phyloP scores from a whole-genome alignment of 2,329 filamentous ascomycete genomes.

The Apiospora malaysiana region DNA sequence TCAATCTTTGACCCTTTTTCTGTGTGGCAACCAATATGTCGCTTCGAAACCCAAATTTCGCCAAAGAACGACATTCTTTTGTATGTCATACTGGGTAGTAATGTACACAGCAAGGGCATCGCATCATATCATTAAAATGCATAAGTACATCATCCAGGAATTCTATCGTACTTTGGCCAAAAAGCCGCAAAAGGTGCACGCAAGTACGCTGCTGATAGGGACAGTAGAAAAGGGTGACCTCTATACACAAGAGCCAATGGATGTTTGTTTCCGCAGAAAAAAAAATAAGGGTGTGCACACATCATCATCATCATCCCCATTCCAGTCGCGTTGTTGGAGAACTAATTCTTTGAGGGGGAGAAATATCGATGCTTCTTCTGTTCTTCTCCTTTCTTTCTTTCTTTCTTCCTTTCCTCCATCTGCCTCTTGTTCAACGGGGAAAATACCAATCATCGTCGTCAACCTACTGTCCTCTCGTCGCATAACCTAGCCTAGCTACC shows the following conservation, averaged over 20 bases:
- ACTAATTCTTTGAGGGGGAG: background rate
- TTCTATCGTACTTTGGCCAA: background rate
- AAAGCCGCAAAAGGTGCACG: background rate
- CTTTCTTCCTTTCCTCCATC: background rate
- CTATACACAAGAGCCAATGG: background rate
- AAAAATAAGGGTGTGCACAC: background rate
- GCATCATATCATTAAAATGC: conserved; percentile 16
- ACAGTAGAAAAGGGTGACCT: background rate
- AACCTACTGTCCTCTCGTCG: no score
- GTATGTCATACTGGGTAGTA: background rate
- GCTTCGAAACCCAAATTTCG: background rate
- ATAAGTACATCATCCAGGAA: background rate
- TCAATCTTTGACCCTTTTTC: no score
- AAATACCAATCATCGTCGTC: background rate
- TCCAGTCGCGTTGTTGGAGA: background rate
- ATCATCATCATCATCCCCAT: background rate
- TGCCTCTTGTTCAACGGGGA: background rate
- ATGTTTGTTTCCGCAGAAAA: background rate
- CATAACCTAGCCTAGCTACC: background rate
- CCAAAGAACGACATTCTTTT: background rate
- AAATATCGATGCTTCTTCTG: background rate
- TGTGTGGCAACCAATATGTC: no score
- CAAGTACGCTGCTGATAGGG: background rate
- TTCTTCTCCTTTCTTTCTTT: background rate
- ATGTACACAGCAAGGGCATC: conserved; percentile 5